These are phyloP conservation scores for Hydrangea macrophylla DNA, from an alignment of 148 eudicot species.

Conservation along the genomic window DNA sequence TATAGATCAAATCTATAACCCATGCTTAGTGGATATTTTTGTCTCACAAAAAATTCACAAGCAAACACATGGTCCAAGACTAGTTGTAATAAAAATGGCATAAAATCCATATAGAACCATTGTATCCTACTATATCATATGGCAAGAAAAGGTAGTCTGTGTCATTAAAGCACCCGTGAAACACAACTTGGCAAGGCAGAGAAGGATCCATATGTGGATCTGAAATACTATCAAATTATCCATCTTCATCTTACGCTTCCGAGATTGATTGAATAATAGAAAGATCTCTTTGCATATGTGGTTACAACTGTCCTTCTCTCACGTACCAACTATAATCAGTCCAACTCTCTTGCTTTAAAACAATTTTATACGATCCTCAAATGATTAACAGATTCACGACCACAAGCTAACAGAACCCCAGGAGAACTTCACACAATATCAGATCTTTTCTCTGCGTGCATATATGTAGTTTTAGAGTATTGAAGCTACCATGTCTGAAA, in stretches of 20 bases:
- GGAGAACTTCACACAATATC: neutral
- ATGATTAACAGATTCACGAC: neutral
- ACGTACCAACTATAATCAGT: neutral
- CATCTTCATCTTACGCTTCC: no score
- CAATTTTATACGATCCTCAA: neutral
- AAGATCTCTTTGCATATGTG: no score
- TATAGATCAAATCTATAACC: no score
- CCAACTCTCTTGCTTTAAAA: neutral
- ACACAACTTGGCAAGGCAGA: neutral
- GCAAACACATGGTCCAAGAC: no score
- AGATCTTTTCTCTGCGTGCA: neutral
- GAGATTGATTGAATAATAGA: no score
- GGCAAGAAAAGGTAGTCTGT: no score
- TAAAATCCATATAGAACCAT: no score
- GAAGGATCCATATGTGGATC: neutral
- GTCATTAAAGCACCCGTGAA: neutral
- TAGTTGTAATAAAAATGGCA: no score
- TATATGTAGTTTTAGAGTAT: neutral
- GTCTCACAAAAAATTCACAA: no score
- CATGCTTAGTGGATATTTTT: no score
- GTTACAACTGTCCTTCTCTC: neutral
- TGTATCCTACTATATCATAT: no score
- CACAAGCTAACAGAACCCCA: neutral
- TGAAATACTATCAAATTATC: no score
- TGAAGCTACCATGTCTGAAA: neutral